These are phyloP conservation scores for Trichoderma erinaceum DNA, from an alignment of 495 filamentous ascomycete species.

Conservation along the genomic window DNA sequence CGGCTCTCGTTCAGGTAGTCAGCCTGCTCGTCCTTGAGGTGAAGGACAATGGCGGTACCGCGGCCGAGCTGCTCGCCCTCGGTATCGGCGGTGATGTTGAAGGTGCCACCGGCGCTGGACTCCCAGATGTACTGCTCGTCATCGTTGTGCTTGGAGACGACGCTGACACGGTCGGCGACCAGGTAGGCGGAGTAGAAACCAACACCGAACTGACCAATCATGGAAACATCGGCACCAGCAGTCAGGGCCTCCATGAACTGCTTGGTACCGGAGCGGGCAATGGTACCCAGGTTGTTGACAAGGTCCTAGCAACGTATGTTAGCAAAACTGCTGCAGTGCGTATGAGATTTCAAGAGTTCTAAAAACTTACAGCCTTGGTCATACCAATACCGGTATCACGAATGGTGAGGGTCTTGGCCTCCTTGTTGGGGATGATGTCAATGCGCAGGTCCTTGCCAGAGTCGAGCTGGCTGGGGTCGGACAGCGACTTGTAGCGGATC, in stretches of 20 bases:
- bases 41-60: constrained; percentile 94
- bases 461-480: constrained; percentile 95
- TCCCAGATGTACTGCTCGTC: constrained; percentile 99
- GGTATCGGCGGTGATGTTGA: constrained; percentile 86
- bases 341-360: not conserved
- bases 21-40: constrained; percentile 97
- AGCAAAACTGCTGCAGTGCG: constrained; percentile 18
- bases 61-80: constrained; percentile 86
- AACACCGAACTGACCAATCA: constrained; percentile 99
- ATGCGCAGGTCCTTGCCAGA: constrained; percentile 93
- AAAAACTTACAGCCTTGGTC: constrained; percentile 92
- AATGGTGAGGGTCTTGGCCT: constrained; percentile 94
- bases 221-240: constrained; percentile 98
- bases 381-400: constrained; percentile 98
- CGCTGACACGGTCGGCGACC: constrained; percentile 91
- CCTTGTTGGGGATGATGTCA: constrained; percentile 96
- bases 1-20: constrained; percentile 98
- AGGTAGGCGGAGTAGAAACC: constrained; percentile 99
- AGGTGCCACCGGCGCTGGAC: constrained; percentile 94
- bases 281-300: constrained; percentile 99
- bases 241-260: constrained; percentile 99
- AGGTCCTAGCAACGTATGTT: constrained; percentile 58
- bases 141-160: constrained; percentile 97
- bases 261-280: constrained; percentile 98
- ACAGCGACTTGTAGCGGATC: constrained; percentile 97